Percentiles rank a stretch among this genome's conserved stretches.
These are phyloP conservation scores for Arthrinium puccinioides DNA, from an alignment of 2,329 filamentous ascomycete species.

Conservation along the genomic window DNA sequence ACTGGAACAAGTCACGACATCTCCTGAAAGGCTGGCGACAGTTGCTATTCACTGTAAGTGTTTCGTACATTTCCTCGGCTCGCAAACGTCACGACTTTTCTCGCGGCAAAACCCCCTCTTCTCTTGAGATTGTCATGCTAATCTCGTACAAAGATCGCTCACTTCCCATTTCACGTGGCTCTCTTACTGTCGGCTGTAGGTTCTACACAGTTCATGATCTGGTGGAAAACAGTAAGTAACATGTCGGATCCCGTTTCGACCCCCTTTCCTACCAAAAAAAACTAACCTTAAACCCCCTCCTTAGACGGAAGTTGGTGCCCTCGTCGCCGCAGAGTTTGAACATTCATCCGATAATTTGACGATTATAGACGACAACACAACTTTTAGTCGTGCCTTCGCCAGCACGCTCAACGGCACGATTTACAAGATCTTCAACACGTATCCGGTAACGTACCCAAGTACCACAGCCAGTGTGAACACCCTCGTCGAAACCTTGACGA, in stretches of 20 bases:
- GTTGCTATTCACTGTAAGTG: conserved; percentile 46
- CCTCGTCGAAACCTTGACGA: too few species aligned
- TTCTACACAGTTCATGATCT: conserved; percentile 45
- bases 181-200: conserved; percentile 56
- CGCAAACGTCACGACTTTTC: too few species aligned
- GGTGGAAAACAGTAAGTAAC: conserved; percentile 24
- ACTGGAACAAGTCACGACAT: conserved; percentile 56
- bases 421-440: neutral
- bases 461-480: too few species aligned
- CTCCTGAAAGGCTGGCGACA: conserved; percentile 43
- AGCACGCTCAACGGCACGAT: neutral
- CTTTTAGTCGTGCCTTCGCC: neutral
- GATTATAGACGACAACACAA: neutral
- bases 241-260: neutral
- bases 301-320: neutral
- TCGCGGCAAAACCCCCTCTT: too few species aligned
- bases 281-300: neutral
- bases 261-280: too few species aligned
- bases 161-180: conserved; percentile 56
- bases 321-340: neutral
- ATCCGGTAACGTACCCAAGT: too few species aligned
- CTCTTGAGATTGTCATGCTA: too few species aligned
- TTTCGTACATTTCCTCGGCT: too few species aligned
- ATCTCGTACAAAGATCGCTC: too few species aligned
- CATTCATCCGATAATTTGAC: neutral